Evolutionary conservation across 164 flowering plant species (phyloP).

Genomic region (Cinnamomum chago): DNA sequence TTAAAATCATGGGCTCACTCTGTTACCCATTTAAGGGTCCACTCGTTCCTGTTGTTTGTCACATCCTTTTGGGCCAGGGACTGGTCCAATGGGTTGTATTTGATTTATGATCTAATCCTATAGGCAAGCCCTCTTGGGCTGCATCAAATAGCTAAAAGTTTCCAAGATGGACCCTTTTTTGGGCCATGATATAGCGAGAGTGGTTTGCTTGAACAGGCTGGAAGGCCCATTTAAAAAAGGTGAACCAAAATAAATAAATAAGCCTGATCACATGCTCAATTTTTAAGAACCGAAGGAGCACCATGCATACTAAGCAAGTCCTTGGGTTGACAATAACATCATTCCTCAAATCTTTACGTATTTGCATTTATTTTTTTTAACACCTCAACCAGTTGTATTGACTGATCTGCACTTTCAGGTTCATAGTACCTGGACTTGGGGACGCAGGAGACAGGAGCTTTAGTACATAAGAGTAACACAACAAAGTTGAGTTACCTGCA

Average conservation of each 20-base stretch:
- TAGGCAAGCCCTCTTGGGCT: too few species aligned
- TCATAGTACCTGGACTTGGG: slow-evolving; percentile 87
- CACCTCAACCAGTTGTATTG: not conserved
- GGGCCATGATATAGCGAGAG: not conserved
- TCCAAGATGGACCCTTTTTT: too few species aligned
- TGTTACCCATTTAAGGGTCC: too few species aligned
- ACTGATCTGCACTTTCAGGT: slow-evolving; percentile 41
- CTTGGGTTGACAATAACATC: not conserved
- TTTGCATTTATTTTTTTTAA: not conserved
- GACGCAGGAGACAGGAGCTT: slow-evolving; percentile 97
- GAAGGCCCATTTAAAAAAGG: not conserved
- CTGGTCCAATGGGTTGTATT: too few species aligned
- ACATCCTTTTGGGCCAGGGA: too few species aligned
- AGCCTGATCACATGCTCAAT: not conserved
- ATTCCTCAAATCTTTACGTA: not conserved
- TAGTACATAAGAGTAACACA: slow-evolving; percentile 43
- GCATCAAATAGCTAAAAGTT: too few species aligned
- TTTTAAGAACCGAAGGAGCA: not conserved
- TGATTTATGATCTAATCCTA: too few species aligned
- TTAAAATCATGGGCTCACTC: too few species aligned
- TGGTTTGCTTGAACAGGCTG: not conserved
- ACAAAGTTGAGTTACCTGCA: not conserved
- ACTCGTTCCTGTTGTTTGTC: too few species aligned
- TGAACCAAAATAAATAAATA: too few species aligned
- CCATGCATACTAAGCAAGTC: not conserved